Conservation (phyloP, 2,329 filamentous ascomycete species). For the Nemania abortiva region DNA sequence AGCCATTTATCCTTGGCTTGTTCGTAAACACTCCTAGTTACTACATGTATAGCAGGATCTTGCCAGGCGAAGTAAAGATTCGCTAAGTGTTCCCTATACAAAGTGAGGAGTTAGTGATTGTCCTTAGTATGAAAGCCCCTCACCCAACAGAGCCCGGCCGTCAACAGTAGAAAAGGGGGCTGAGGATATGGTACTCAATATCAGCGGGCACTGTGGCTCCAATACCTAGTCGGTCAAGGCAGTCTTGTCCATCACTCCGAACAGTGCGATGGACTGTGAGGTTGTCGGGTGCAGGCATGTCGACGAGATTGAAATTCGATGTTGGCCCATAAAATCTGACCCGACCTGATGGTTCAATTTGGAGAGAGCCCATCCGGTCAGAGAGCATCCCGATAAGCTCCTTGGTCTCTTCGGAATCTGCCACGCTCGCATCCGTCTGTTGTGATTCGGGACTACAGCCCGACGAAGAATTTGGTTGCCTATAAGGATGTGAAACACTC, state of each 20-base stretch:
- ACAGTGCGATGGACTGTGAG: slow-evolving; percentile 7
- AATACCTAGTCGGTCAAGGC: slow-evolving; percentile 2
- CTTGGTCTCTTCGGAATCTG: background rate
- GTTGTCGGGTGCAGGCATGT: slow-evolving; percentile 10
- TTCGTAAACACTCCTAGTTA: slow-evolving; percentile 11
- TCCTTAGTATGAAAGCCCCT: background rate
- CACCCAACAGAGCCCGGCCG: background rate
- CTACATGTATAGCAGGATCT: slow-evolving; percentile 12
- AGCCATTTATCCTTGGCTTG: slow-evolving; percentile 12
- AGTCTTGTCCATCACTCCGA: slow-evolving; percentile 6
- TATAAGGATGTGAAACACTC: background rate
- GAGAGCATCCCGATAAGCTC: background rate
- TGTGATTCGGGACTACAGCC: background rate
- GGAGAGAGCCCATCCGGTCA: slow-evolving; percentile 6
- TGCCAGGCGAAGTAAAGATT: slow-evolving; percentile 13
- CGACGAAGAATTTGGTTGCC: background rate
- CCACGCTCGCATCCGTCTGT: background rate
- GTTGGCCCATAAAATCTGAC: slow-evolving; percentile 6
- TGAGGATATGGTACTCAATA: background rate
- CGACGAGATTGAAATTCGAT: slow-evolving; percentile 6
- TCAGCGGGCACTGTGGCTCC: background rate
- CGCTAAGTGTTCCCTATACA: background rate
- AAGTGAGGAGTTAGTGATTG: background rate
- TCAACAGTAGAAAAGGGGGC: background rate
- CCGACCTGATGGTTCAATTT: background rate